A percentile compares a stretch with the other conserved stretches of the same genome.
These are phyloP conservation scores for Bauhinia variegata DNA, from an alignment of 306 rosid species.

Conservation along the genomic window DNA sequence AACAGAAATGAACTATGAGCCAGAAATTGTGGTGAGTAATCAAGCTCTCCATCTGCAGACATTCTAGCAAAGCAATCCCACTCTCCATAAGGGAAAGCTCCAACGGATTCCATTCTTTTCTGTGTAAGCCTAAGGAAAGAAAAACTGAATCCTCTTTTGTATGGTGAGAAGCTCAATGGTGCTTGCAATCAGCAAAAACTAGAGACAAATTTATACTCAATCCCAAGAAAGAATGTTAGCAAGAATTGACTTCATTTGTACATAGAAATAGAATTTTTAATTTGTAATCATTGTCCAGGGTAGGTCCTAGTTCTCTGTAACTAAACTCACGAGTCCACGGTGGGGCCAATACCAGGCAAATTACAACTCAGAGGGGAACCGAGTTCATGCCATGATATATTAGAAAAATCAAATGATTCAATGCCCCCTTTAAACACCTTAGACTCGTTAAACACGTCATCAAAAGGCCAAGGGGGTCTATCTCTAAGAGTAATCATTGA, in stretches of 20 bases:
- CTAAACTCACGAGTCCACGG: constrained; percentile 64
- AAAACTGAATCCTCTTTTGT: not conserved
- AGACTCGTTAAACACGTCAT: constrained; percentile 16
- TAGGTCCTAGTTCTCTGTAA: constrained; percentile 58
- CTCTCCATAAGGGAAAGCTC: constrained; percentile 67
- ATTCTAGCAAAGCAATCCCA: constrained; percentile 61
- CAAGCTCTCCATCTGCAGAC: constrained; percentile 57
- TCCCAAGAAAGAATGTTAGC: constrained; percentile 39
- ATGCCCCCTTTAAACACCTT: constrained; percentile 33
- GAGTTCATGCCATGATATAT: constrained; percentile 47
- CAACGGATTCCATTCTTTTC: constrained; percentile 64
- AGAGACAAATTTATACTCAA: constrained; percentile 47
- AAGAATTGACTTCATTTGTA: constrained; percentile 56
- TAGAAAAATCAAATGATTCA: constrained; percentile 41
- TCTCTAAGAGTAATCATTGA: constrained; percentile 46
- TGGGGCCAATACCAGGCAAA: constrained; percentile 49
- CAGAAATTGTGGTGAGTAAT: constrained; percentile 54
- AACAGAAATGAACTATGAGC: constrained; percentile 47
- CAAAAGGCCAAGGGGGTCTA: constrained; percentile 18
- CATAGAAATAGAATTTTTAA: constrained; percentile 35
- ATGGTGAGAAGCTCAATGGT: constrained; percentile 34
- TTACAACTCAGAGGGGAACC: constrained; percentile 63
- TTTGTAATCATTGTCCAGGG: constrained; percentile 52
- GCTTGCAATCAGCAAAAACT: constrained; percentile 38
- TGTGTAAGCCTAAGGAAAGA: constrained; percentile 1